Evolutionary conservation across 202 grass and related monocot species (phyloP), one percentile per base, ranked within the genome.

Genomic region (Panicum virgatum): DNA sequence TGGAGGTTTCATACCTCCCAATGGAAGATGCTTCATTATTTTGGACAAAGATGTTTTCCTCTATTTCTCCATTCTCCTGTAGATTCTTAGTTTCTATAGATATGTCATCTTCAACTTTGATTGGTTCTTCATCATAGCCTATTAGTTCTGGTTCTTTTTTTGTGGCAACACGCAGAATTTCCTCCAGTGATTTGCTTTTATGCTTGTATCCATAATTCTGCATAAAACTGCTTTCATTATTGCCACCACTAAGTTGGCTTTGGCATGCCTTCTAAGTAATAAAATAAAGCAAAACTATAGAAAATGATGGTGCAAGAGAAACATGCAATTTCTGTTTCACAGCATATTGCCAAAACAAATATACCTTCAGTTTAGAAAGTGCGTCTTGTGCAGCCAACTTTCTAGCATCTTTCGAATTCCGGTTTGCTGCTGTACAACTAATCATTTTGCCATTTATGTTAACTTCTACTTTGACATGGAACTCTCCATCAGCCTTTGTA

Each of bases 321-420:
- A 51, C 43, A 72, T 51, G 69, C 45, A 51, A 34, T 51, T 51
- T 52, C 26, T 9, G 2, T 36, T 72, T 51, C 27, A 72, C n/a
- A 52, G 52, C 27, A 72, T 72, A 50, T 32, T 27, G 32, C 9
- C 1, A 75, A 45, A 40, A 83, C 36, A 79, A 66, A 51, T 44
- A 64, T 89, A 97, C 92, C 95, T 94, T 97, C 40, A 97, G 86
- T 87, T 86, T 89, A 82, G 75, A 88, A 76, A 97, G 90, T 77
- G 62, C 66, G 89, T 94, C 84, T 82, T 90, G 90, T 18, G 92
- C 90, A 78, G 95, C 95, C 57, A 93, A 70, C 84, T 91, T 98
- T 74, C 90, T 86, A 83, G 92, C 95, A 43, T 84, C 72, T 91
- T 93, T 98, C 3, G 92, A 86, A 81, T 81, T 98, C 48, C 76